Evolutionary conservation across 176 grass and related monocot genomes (phyloP), one percentile per base, ranked within the genome.

Genomic region (Tillandsia fasciculata): DNA sequence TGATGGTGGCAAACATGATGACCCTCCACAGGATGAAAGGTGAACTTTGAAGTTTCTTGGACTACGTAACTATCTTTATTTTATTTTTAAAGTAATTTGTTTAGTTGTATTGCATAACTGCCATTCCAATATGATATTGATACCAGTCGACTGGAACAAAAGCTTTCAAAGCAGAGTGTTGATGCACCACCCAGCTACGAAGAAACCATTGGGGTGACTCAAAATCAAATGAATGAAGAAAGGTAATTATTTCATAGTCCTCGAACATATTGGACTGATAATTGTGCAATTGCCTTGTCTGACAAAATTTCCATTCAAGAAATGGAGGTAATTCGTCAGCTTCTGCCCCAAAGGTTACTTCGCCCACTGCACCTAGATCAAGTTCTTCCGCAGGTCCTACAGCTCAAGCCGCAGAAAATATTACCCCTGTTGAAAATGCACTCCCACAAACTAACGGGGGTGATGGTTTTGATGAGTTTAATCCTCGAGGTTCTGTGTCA

Each of bases 391-490:
- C 59, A 10, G 52, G 17, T 17, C 79, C 75, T 22, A 66, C 70
- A 53, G 68, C 76, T 74, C 73, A 70, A 20, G 77, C 78, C 58
- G 73, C 72, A 49, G 52, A 83, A 49, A 83, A 48, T 70, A 29
- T 65, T 59, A 64, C 67, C 8, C 69, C 64, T 61, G 22, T 15
- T 61, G 56, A 18, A 65, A 57, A 82, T 77, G 65, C 74, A 72
- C 63, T 75, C 29, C 52, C 82, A 51, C 49, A 68, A 79, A 79
- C 50, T 58, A 23, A 61, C 8, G 79, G 78, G 64, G 68, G 48
- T 29, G 78, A 87, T 77, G 84, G 87, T 77, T 99, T 99, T 86
- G 94, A 93, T 77, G 94, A 93, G 80, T 99, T 99, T 65, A 87
- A 99, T 88, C 94, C 94, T 70, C 94, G 94, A 68, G 82, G 87